Conservation (phyloP, 1,284 basidiomycete species). For the Macrocybe sp. region DNA sequence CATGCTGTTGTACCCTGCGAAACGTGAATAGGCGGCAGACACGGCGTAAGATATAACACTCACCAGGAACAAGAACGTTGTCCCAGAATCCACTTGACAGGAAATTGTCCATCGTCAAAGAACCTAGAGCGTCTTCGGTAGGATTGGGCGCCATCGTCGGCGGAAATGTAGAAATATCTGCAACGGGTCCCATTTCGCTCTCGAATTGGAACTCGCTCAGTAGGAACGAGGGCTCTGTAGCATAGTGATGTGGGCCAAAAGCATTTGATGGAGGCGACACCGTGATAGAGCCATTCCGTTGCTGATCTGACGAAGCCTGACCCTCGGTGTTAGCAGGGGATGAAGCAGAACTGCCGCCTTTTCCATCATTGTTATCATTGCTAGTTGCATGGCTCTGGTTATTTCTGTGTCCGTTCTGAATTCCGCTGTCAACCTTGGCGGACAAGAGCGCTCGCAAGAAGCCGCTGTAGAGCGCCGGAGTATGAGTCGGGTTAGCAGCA, state of each 20-base stretch:
- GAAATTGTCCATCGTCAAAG: slow-evolving; percentile 76
- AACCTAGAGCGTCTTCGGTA: slow-evolving; percentile 38
- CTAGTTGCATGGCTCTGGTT: background rate
- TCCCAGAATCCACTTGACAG: slow-evolving; percentile 79
- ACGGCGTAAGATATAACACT: slow-evolving; percentile 19
- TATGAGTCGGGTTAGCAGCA: slow-evolving; percentile 73
- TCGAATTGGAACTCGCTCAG: slow-evolving; percentile 62
- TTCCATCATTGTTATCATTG: background rate
- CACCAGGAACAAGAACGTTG: slow-evolving; percentile 76
- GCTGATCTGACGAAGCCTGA: slow-evolving; percentile 5
- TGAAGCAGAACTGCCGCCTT: no score
- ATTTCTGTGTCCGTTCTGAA: background rate
- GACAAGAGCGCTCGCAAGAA: slow-evolving; percentile 80
- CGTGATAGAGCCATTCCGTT: background rate
- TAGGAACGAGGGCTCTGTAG: slow-evolving; percentile 20
- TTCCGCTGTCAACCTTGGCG: slow-evolving; percentile 43
- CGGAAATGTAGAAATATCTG: slow-evolving; percentile 75
- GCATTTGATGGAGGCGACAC: background rate
- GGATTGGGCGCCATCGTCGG: slow-evolving; percentile 68
- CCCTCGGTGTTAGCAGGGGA: slow-evolving; percentile 5
- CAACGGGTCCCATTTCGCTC: slow-evolving; percentile 76
- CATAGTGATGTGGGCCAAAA: slow-evolving; percentile 8
- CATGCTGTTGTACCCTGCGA: slow-evolving; percentile 62
- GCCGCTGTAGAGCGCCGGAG: slow-evolving; percentile 80
- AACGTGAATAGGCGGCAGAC: slow-evolving; percentile 6